Conservation (phyloP, 1,284 basidiomycete genomes). For the Schizophyllum commune region DNA sequence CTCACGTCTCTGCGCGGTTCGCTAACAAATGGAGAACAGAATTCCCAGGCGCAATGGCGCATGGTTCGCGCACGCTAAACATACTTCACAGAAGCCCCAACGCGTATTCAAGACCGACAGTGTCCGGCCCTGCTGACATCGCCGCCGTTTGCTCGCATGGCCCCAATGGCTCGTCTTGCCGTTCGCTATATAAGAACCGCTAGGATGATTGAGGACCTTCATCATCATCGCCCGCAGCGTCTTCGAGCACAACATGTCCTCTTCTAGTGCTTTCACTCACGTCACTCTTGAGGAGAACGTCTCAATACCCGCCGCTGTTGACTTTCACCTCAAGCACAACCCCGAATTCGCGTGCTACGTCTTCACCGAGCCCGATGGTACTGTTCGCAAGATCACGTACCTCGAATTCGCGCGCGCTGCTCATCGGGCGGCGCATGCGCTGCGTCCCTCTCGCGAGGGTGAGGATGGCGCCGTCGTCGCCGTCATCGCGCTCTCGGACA, state of each 20-base stretch:
- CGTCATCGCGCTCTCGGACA: conserved; percentile 22
- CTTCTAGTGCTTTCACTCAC: neutral
- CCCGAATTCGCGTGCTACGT: neutral
- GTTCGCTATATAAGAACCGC: too few relatives aligned
- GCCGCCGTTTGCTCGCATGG: too few relatives aligned
- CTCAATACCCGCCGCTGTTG: neutral
- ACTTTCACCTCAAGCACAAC: neutral
- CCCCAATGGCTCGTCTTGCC: too few relatives aligned
- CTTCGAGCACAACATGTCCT: neutral
- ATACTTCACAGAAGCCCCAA: too few relatives aligned
- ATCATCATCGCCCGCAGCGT: too few relatives aligned
- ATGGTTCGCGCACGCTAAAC: too few relatives aligned
- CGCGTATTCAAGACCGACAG: too few relatives aligned
- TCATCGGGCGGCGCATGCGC: conserved; percentile 21
- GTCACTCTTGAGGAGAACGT: neutral
- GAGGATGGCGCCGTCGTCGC: conserved; percentile 16
- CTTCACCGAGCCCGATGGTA: neutral
- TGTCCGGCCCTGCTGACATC: too few relatives aligned
- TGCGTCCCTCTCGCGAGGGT: conserved; percentile 15
- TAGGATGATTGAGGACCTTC: too few relatives aligned
- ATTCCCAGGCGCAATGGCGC: too few relatives aligned
- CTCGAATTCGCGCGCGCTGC: conserved; percentile 23
- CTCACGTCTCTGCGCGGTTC: too few relatives aligned
- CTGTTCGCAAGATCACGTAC: conserved; percentile 13
- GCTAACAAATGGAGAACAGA: too few relatives aligned